Evolutionary conservation across 805 yeast species (phyloP).

Genomic region (Candida jianshihensis): DNA sequence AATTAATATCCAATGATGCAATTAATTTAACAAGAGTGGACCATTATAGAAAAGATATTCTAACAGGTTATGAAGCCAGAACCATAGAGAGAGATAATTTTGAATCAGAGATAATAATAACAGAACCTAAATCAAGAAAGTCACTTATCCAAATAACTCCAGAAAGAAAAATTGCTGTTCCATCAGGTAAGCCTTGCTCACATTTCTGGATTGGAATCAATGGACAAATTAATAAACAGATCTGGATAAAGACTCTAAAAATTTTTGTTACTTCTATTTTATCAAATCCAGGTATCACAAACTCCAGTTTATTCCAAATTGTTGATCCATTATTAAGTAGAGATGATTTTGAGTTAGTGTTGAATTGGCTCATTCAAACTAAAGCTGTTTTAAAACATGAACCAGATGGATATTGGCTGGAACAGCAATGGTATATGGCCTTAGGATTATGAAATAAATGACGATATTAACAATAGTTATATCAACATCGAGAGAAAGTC

Average conservation of each 20-base stretch:
- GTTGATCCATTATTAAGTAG: conserved; percentile 12
- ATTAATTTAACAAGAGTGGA: conserved; percentile 48
- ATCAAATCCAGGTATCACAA: conserved; percentile 48
- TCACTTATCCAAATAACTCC: conserved; percentile 4
- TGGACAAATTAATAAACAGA: conserved; percentile 47
- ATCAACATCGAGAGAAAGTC: too few relatives aligned
- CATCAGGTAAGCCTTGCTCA: conserved; percentile 55
- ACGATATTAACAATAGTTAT: too few relatives aligned
- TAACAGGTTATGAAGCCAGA: conserved; percentile 69
- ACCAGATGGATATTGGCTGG: conserved; percentile 36
- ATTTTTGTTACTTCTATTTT: conserved; percentile 39
- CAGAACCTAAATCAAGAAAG: too few relatives aligned
- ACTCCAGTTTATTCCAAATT: conserved; percentile 16
- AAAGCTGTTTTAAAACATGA: conserved; percentile 28
- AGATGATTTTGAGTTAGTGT: conserved; percentile 30
- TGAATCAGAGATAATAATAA: conserved; percentile 54
- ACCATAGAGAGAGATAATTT: conserved; percentile 59
- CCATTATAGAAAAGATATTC: conserved; percentile 38
- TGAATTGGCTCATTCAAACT: conserved; percentile 40
- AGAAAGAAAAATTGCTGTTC: conserved; percentile 34
- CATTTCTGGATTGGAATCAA: conserved; percentile 64
- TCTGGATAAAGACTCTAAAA: conserved; percentile 56
- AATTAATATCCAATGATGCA: conserved; percentile 37
- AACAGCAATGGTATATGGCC: conserved; percentile 38
- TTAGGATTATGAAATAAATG: conserved; percentile 23